Percentiles rank a stretch among this genome's conserved stretches.
These are phyloP conservation scores for Syzygium aromaticum DNA, from an alignment of 345 rosid genomes.

Conservation along the genomic window DNA sequence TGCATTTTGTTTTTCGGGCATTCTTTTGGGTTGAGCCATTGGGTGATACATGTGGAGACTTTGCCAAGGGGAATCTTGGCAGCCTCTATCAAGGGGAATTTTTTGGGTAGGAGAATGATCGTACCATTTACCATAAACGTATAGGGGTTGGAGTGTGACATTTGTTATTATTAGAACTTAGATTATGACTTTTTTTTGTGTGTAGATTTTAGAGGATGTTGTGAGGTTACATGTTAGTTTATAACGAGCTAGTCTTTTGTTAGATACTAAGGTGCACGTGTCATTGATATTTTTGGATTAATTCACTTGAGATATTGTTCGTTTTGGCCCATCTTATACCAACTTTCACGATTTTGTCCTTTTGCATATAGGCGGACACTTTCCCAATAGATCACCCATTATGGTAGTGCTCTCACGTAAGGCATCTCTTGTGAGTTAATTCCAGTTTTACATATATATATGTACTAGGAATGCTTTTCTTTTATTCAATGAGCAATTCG, in stretches of 20 bases:
- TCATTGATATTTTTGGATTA: background rate
- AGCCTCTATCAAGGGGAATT: background rate
- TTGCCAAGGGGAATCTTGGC: background rate
- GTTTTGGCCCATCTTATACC: background rate
- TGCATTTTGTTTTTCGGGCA: background rate
- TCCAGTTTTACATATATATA: too few species aligned
- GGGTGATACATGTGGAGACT: background rate
- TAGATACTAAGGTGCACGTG: background rate
- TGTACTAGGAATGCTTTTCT: too few species aligned
- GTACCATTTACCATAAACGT: background rate
- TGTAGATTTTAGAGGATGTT: background rate
- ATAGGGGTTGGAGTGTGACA: background rate
- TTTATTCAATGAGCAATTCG: too few species aligned
- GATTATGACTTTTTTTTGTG: background rate
- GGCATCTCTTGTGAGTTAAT: background rate
- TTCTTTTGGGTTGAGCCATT: background rate
- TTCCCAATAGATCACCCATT: background rate
- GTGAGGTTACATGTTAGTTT: background rate
- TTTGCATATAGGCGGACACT: background rate
- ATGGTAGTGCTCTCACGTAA: background rate
- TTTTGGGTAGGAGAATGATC: background rate
- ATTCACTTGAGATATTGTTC: background rate
- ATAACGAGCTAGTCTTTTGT: background rate
- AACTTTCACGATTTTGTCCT: background rate
- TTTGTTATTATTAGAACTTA: background rate